phyloP scores from a whole-genome alignment of 2,329 filamentous ascomycete genomes.

The Neophaeococcomyces mojaviensis region DNA sequence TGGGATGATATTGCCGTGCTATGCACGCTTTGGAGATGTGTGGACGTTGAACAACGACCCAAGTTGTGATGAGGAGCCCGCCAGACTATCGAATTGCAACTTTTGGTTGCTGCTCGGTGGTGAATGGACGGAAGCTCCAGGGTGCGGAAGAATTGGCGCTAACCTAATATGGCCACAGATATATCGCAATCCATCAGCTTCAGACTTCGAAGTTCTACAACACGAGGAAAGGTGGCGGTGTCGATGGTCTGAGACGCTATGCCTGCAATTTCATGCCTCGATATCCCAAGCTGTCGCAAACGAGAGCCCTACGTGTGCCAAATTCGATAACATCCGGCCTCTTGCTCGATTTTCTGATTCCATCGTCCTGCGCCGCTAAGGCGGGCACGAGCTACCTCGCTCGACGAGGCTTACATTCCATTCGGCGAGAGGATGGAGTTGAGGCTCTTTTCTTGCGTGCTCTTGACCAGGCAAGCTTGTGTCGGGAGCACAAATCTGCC shows the following conservation, averaged over 20 bases:
- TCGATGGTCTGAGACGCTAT: constrained; percentile 9
- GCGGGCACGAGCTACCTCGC: background rate
- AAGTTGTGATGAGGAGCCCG: background rate
- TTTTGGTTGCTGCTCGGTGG: no score
- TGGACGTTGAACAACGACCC: background rate
- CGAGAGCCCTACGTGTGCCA: constrained; percentile 10
- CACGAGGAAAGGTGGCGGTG: background rate
- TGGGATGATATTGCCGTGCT: background rate
- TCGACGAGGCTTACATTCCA: background rate
- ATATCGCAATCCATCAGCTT: background rate
- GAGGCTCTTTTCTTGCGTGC: constrained; percentile 2
- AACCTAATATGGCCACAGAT: background rate
- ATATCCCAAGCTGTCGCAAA: constrained; percentile 8
- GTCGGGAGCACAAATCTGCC: background rate
- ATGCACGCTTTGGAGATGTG: background rate
- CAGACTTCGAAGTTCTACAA: background rate
- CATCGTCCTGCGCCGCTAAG: background rate
- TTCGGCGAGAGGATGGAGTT: background rate
- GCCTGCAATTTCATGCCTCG: constrained; percentile 13
- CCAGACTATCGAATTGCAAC: background rate
- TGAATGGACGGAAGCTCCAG: background rate
- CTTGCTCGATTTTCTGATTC: constrained; percentile 19
- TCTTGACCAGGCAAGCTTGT: background rate
- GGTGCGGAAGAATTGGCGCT: background rate
- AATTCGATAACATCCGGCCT: constrained; percentile 14